Evolutionary conservation across 345 rosid species (phyloP).

Genomic region (Fremontodendron californicum): DNA sequence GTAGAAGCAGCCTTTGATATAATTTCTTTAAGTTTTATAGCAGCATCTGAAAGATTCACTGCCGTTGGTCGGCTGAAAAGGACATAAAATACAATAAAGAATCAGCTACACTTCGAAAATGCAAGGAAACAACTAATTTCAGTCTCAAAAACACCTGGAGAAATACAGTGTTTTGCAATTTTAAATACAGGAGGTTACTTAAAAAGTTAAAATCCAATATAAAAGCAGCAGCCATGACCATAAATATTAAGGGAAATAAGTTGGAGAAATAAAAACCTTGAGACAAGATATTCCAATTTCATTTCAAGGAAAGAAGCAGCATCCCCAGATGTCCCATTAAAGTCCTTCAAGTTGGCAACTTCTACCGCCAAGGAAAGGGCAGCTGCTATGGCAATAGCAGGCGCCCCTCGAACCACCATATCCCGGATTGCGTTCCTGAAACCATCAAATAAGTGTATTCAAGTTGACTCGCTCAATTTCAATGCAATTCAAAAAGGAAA

Average conservation of each 20-base stretch:
- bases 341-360: constrained; percentile 52
- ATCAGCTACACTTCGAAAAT: constrained; percentile 12
- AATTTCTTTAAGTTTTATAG: constrained; percentile 63
- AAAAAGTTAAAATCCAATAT: background rate
- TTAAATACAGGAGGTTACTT: background rate
- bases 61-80: constrained; percentile 81
- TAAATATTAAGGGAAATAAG: background rate
- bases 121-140: constrained; percentile 2
- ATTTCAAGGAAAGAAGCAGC: constrained; percentile 50
- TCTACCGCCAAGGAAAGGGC: constrained; percentile 92
- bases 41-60: constrained; percentile 91
- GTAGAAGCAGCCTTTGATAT: constrained; percentile 41
- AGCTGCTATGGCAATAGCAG: constrained; percentile 94
- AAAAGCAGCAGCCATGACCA: background rate
- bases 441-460: background rate
- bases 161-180: background rate
- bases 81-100: constrained; percentile 6
- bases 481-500: background rate
- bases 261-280: constrained; percentile 40
- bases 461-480: background rate
- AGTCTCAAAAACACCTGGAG: background rate
- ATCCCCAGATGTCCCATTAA: constrained; percentile 46
- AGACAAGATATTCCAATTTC: constrained; percentile 74
- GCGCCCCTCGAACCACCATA: constrained; percentile 99
- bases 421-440: constrained; percentile 79